phyloP scores from a whole-genome alignment of 305 asterid genomes.

The Nicotiana rustica region DNA sequence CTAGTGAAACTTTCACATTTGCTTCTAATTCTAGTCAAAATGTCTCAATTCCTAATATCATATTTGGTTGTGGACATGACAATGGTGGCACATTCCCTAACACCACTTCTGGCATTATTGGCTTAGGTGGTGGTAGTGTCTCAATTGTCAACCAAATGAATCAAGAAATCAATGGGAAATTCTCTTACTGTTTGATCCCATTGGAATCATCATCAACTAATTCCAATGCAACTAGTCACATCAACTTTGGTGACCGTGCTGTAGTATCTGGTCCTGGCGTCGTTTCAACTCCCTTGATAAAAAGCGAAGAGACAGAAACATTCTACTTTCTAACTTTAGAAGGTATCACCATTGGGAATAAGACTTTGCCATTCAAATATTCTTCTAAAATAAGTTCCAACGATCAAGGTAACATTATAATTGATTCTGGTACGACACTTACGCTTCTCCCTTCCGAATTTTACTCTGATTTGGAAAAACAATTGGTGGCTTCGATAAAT shows the following conservation, averaged over 20 bases:
- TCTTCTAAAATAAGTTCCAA: neutral
- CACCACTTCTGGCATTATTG: conserved; percentile 54
- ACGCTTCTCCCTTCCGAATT: neutral
- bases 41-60: conserved; percentile 37
- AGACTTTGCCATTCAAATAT: neutral
- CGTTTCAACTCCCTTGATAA: conserved; percentile 37
- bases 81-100: conserved; percentile 42
- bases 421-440: conserved; percentile 59
- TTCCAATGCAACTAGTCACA: conserved; percentile 34
- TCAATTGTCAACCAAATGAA: conserved; percentile 54
- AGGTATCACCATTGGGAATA: conserved; percentile 27
- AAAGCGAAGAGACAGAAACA: neutral
- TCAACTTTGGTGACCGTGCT: conserved; percentile 40
- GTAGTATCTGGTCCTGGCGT: conserved; percentile 24
- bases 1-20: conserved; percentile 50
- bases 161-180: conserved; percentile 42
- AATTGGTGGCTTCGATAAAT: conserved; percentile 34
- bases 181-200: conserved; percentile 61
- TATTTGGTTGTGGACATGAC: conserved; percentile 60
- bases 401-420: conserved; percentile 52
- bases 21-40: conserved; percentile 24
- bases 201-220: neutral
- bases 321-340: conserved; percentile 35
- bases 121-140: conserved; percentile 54
- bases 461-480: conserved; percentile 43